Evolutionary conservation across 371 early-diverging fungal species (phyloP), one percentile per base, ranked within the genome.

Genomic region (Actinomucor elegans): DNA sequence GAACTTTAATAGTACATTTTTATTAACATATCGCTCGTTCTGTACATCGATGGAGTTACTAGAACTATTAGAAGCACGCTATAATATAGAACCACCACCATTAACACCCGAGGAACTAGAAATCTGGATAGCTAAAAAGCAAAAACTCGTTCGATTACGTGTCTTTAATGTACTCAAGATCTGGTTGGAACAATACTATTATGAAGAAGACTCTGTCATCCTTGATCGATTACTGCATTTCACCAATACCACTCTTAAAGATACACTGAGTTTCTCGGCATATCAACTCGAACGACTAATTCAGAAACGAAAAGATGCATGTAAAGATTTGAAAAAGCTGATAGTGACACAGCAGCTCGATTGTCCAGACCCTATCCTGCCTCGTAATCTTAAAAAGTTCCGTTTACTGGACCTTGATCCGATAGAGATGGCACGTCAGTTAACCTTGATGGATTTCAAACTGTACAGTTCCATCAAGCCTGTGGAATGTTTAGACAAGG

Each of bases 1-100:
- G 50, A 81, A 83, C 40, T 95, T 90, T 69, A 84, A 84, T 44
- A 80, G 75, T 29, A 88, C 91, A 0, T 96, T 97, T 66, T 62
- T 97, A 65, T 77, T 97, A 48, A 94, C 93, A 5, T 96, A 94
- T 69, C 90, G 91, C 20, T 87, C 89, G 9, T 96, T 96, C 64
- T 81, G 85, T n/a, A 84, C 89, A 1, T 81, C 94, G 0, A 69
- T 73, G 15, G 84, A 92, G 49, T 64, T 97, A 3, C 67, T 96
- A 27, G 66, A 78, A 20, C 48, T 81, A 17, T 66, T 97, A 40
- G 78, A 87, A 54, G 66, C 67, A 73, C 86, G 96, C 48, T 97
- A 87, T 67, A 66, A 73, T 49, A 73, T 96, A n/a, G 59, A 70
- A 18, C 87, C 92, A 0, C 96, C 96, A 0, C 48, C 59, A 4